These are phyloP conservation scores for Aspergillus transmontanensis DNA, from an alignment of 2,329 filamentous ascomycete species.

Conservation along the genomic window DNA sequence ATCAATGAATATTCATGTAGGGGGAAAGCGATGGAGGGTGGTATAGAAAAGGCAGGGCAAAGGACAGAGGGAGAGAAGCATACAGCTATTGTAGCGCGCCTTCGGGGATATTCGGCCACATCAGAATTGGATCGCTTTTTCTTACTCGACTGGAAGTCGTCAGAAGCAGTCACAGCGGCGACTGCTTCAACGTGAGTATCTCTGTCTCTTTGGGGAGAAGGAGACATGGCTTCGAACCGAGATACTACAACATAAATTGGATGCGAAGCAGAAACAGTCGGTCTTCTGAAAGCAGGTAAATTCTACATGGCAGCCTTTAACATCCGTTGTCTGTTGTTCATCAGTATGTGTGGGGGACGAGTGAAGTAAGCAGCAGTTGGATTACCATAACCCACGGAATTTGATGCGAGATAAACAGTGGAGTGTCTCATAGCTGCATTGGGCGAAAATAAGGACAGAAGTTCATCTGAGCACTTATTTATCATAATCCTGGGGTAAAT, in stretches of 20 bases:
- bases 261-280: background rate
- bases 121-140: constrained; percentile 36
- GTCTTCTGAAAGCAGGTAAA: background rate
- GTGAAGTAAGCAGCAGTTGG: background rate
- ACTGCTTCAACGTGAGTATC: constrained; percentile 15
- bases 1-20: background rate
- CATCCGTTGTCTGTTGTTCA: background rate
- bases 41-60: background rate
- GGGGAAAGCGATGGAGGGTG: background rate
- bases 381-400: background rate
- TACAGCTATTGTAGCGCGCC: constrained; percentile 39
- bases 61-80: constrained; percentile 14
- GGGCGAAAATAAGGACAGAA: background rate
- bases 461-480: background rate
- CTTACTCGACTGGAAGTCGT: constrained; percentile 21
- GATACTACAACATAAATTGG: background rate
- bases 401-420: background rate
- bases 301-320: background rate
- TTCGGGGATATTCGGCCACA: constrained; percentile 34
- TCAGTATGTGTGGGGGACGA: background rate
- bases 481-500: background rate
- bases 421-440: background rate
- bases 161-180: constrained; percentile 5
- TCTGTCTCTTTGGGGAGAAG: constrained; percentile 23
- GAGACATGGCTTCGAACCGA: constrained; percentile 18